Evolutionary conservation across 2,329 filamentous ascomycete species (phyloP).

Genomic region (Bipolaris zeicola): DNA sequence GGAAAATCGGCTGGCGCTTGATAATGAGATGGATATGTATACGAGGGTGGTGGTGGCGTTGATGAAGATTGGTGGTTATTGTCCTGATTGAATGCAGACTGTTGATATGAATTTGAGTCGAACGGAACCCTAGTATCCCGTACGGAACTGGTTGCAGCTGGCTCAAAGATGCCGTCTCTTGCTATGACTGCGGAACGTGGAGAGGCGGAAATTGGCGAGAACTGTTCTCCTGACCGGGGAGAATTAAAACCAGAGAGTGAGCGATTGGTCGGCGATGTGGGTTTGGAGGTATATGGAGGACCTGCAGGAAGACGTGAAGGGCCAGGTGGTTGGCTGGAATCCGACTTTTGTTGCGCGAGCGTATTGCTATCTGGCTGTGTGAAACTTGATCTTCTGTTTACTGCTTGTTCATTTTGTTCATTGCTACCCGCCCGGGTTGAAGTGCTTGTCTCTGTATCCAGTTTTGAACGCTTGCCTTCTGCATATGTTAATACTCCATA

Average conservation of each 20-base stretch:
- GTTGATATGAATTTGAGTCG: conserved; percentile 27
- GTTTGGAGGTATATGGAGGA: conserved; percentile 36
- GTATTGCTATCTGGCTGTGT: conserved; percentile 29
- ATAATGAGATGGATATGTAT: conserved; percentile 28
- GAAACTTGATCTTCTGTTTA: conserved; percentile 36
- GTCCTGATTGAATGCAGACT: conserved; percentile 26
- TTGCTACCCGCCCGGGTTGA: conserved; percentile 41
- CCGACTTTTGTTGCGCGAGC: conserved; percentile 26
- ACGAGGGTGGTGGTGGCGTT: conserved; percentile 27
- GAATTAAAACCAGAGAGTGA: conserved; percentile 43
- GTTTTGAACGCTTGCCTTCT: conserved; percentile 53
- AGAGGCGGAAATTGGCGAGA: conserved; percentile 44
- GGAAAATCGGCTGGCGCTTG: conserved; percentile 34
- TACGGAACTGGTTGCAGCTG: conserved; percentile 19
- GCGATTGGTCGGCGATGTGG: conserved; percentile 42
- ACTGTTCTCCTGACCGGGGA: conserved; percentile 39
- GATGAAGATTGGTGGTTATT: conserved; percentile 22
- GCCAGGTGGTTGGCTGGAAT: conserved; percentile 37
- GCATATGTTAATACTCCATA: conserved; percentile 26
- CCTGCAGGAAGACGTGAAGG: conserved; percentile 34
- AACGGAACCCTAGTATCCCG: conserved; percentile 29
- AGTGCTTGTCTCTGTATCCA: conserved; percentile 47
- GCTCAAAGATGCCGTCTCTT: conserved; percentile 36
- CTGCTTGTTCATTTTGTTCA: conserved; percentile 36
- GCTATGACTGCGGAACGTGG: conserved; percentile 37